Conservation (phyloP, 257 asterid species). For the Nicotiana undulata region DNA sequence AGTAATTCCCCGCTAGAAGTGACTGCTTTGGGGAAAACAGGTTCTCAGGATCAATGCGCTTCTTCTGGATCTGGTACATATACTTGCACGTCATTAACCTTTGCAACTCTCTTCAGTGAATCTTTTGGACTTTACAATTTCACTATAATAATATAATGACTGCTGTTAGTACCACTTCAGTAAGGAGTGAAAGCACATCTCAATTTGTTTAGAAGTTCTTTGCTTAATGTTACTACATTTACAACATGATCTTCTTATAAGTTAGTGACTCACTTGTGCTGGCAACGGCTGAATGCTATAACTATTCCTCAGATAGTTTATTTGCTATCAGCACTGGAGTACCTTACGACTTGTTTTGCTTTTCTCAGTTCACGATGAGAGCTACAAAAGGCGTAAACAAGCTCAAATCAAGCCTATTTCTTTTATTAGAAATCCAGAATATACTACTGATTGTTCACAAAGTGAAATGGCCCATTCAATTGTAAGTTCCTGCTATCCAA, state of each 20-base stretch:
- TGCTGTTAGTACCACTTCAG: background rate
- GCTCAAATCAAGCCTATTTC: conserved; percentile 31
- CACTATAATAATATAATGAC: background rate
- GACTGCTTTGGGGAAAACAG: conserved; percentile 35
- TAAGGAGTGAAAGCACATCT: no score
- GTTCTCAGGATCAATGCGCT: conserved; percentile 47
- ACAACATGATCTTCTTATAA: no score
- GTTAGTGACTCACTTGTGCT: background rate
- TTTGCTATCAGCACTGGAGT: background rate
- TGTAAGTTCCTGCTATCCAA: conserved; percentile 31
- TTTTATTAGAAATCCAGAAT: conserved; percentile 38
- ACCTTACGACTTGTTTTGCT: background rate
- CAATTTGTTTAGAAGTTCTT: no score
- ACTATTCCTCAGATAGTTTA: no score
- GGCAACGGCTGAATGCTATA: background rate
- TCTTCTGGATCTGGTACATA: conserved; percentile 57
- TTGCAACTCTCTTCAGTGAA: background rate
- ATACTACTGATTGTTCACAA: conserved; percentile 34
- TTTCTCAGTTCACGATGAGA: conserved; percentile 39
- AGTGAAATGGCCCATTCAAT: conserved; percentile 47
- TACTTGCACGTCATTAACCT: background rate
- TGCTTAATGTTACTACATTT: no score
- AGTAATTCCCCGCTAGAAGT: conserved; percentile 22
- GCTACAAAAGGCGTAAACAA: conserved; percentile 31
- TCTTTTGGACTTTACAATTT: background rate